These are phyloP conservation scores for Wickerhamomyces canadensis DNA, from an alignment of 805 yeast genomes.

Conservation along the genomic window DNA sequence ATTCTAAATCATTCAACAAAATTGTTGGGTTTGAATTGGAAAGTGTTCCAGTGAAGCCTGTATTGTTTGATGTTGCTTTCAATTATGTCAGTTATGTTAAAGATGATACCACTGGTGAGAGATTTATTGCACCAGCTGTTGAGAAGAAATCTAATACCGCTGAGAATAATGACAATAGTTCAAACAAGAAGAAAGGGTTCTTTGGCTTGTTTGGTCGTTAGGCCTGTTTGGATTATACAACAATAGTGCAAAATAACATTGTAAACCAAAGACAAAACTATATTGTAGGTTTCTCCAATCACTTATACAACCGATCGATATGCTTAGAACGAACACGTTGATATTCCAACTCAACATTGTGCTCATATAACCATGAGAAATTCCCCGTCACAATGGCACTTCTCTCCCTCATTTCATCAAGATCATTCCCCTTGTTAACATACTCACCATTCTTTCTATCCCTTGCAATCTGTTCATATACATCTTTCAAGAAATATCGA, in stretches of 20 bases:
- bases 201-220: constrained; percentile 67
- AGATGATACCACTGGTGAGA: constrained; percentile 2
- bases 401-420: neutral
- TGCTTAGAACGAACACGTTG: constrained; percentile 1
- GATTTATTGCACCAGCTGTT: constrained; percentile 1
- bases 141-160: constrained; percentile 5
- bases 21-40: constrained; percentile 27
- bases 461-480: neutral
- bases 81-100: constrained; percentile 58
- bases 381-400: neutral
- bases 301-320: neutral
- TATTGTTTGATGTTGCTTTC: constrained; percentile 84
- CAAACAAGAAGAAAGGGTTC: constrained; percentile 55
- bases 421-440: neutral
- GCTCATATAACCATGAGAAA: constrained; percentile 1
- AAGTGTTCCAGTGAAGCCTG: constrained; percentile 80
- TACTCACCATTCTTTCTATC: neutral
- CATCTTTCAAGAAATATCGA: constrained; percentile 1
- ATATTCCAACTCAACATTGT: constrained; percentile 2
- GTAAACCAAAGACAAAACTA: neutral
- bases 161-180: constrained; percentile 10
- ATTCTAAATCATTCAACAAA: constrained; percentile 21
- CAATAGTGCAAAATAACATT: neutral
- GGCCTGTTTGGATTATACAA: neutral
- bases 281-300: too few species aligned